Conservation (phyloP, 1,284 basidiomycete genomes). For the Sporisorium sorghi region DNA sequence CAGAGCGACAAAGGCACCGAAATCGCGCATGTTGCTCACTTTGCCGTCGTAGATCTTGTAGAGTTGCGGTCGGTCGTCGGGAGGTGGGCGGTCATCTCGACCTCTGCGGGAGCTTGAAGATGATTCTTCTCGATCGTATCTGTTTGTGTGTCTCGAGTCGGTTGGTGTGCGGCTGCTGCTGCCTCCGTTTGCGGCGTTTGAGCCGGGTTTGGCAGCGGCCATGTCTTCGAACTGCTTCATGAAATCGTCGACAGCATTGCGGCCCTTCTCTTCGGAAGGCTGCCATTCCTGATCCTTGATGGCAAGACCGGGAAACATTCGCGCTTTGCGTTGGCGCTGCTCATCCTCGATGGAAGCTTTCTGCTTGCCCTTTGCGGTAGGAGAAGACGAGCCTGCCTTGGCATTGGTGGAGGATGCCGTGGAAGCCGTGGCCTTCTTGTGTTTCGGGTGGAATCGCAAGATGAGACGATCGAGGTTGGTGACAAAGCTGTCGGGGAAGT, state of each 20-base stretch:
- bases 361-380: slow-evolving; percentile 68
- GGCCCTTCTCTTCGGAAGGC: slow-evolving; percentile 68
- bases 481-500: slow-evolving; percentile 88
- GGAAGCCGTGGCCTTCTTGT: slow-evolving; percentile 70
- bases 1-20: slow-evolving; percentile 90
- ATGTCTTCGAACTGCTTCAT: slow-evolving; percentile 81
- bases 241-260: slow-evolving; percentile 84
- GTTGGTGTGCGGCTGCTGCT: not conserved
- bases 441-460: slow-evolving; percentile 92
- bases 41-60: slow-evolving; percentile 95
- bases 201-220: slow-evolving; percentile 68
- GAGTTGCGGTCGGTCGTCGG: slow-evolving; percentile 82
- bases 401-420: slow-evolving; percentile 8
- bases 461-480: slow-evolving; percentile 94
- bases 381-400: slow-evolving; percentile 70
- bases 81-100: slow-evolving; percentile 37
- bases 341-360: slow-evolving; percentile 69
- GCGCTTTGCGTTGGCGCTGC: slow-evolving; percentile 81
- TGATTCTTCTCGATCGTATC: slow-evolving; percentile 15
- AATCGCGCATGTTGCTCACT: slow-evolving; percentile 88
- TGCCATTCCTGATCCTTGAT: slow-evolving; percentile 78
- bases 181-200: not conserved
- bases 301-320: slow-evolving; percentile 92
- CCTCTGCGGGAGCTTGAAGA: slow-evolving; percentile 27
- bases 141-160: slow-evolving; percentile 17